Base-by-base conservation (phyloP, 352 stramenopile genomes). In the Phytopythium aichiense region DNA sequence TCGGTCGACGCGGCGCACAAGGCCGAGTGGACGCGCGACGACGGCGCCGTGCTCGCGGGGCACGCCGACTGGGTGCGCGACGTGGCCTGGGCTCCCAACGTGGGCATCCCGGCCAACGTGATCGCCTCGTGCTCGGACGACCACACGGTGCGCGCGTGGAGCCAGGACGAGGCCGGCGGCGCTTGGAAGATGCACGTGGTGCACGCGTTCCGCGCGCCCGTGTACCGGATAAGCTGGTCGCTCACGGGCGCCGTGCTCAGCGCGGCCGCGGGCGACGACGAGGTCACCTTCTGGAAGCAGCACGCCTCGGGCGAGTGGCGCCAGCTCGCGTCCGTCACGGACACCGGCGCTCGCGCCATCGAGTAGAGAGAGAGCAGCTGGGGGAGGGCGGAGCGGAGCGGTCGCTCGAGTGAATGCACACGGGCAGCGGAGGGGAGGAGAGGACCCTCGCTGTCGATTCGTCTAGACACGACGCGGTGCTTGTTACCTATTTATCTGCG, bases 141-240 rank as follows among this genome's bases (percentile, higher is more conserved):
- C 62, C 81, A 90, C 72, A 92, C 81, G 1, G 84, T 95, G 31
- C 76, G 82, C 58, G 67, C 90, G 23, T 95, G 87, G 87, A 89
- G 73, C 59, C 87, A 95, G 68, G 72, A 84, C 58, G 84, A 92
- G 37, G 64, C 68, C 22, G 68, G 68, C 18, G 81, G 81, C 16
- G 72, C 82, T 28, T 95, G 87, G 87, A 75, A 68, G 7, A 70
- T 70, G 50, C 76, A 87, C 56, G 66, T 91, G 16, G 37, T 95
- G 53, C 73, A 89, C 58, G 86, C 74, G 49, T 95, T 93, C 64
- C 73, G 69, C 25, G 72, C 76, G 45, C 79, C 87, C 1, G 81
- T 93, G 54, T 92, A 93, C 60, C 79, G 84, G 60, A 82, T 95
- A 79, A 89, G 77, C 69, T 95, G 87, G 87, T 95, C 87, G 45